Percentiles rank a stretch among this genome's conserved stretches.
These are phyloP conservation scores for Casuarina equisetifolia DNA, from an alignment of 306 rosid species.

Conservation along the genomic window DNA sequence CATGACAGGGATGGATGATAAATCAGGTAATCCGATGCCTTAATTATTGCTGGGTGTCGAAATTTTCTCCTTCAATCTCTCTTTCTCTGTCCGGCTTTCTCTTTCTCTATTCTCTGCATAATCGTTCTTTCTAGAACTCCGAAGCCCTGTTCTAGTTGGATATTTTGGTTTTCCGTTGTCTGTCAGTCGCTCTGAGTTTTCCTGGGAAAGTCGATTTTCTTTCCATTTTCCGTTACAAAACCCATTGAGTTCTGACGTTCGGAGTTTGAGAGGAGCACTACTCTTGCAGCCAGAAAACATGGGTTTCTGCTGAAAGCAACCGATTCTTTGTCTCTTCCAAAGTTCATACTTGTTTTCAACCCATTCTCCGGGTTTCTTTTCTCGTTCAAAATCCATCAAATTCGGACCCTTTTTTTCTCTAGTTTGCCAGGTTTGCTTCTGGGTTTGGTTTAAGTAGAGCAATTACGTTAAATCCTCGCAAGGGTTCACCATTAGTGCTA, in stretches of 20 bases:
- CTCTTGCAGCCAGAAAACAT: constrained; percentile 5
- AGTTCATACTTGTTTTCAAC: neutral
- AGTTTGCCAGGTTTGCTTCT: constrained; percentile 12
- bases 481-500: constrained; percentile 12
- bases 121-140: constrained; percentile 24
- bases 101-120: constrained; percentile 2
- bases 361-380: constrained; percentile 13
- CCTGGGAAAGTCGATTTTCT: constrained; percentile 21
- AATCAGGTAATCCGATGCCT: constrained; percentile 34
- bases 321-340: neutral
- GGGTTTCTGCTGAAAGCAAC: constrained; percentile 6
- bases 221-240: constrained; percentile 17
- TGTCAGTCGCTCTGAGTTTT: constrained; percentile 16
- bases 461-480: constrained; percentile 37
- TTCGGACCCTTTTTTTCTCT: neutral
- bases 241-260: constrained; percentile 13
- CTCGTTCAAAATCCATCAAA: constrained; percentile 12
- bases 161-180: constrained; percentile 3
- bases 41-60: constrained; percentile 20
- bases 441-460: constrained; percentile 45
- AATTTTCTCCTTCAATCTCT: constrained; percentile 9
- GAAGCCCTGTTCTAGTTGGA: constrained; percentile 22
- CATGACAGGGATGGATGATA: constrained; percentile 40
- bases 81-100: neutral
- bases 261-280: neutral